Conservation (phyloP, 2,329 filamentous ascomycete species). For the Aspergillus versicolor region DNA sequence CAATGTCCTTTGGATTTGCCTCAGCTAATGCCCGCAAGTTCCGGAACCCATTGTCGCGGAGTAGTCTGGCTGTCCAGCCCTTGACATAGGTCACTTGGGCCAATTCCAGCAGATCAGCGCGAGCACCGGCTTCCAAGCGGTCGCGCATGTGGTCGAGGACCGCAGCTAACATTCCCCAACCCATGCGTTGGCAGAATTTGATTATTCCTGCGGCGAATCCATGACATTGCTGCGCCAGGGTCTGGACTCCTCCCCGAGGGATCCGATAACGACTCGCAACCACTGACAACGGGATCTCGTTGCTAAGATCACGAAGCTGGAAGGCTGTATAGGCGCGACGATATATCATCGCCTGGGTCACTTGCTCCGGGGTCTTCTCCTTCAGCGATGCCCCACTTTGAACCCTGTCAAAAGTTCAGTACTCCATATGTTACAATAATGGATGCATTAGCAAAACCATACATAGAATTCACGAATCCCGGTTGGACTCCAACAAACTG, state of each 20-base stretch:
- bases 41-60: slow-evolving; percentile 75
- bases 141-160: slow-evolving; percentile 75
- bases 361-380: slow-evolving; percentile 61
- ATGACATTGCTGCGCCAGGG: slow-evolving; percentile 70
- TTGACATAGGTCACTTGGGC: slow-evolving; percentile 74
- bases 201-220: slow-evolving; percentile 78
- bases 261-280: slow-evolving; percentile 71
- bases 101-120: slow-evolving; percentile 68
- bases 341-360: slow-evolving; percentile 63
- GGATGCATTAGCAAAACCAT: slow-evolving; percentile 21
- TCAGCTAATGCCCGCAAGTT: slow-evolving; percentile 67
- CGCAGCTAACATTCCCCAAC: slow-evolving; percentile 70
- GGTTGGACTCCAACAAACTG: slow-evolving; percentile 68
- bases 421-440: not conserved
- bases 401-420: slow-evolving; percentile 51
- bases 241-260: slow-evolving; percentile 70
- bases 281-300: slow-evolving; percentile 68
- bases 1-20: slow-evolving; percentile 64
- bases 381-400: slow-evolving; percentile 63
- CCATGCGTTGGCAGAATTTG: slow-evolving; percentile 76
- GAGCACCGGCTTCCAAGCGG: slow-evolving; percentile 69
- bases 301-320: slow-evolving; percentile 75
- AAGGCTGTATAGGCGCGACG: slow-evolving; percentile 72
- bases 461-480: slow-evolving; percentile 66
- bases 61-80: slow-evolving; percentile 69